A percentile compares a stretch with the other conserved stretches of the same genome.
Evolutionary conservation across 495 filamentous ascomycete genomes (phyloP).

Genomic region (Evernia prunastri): DNA sequence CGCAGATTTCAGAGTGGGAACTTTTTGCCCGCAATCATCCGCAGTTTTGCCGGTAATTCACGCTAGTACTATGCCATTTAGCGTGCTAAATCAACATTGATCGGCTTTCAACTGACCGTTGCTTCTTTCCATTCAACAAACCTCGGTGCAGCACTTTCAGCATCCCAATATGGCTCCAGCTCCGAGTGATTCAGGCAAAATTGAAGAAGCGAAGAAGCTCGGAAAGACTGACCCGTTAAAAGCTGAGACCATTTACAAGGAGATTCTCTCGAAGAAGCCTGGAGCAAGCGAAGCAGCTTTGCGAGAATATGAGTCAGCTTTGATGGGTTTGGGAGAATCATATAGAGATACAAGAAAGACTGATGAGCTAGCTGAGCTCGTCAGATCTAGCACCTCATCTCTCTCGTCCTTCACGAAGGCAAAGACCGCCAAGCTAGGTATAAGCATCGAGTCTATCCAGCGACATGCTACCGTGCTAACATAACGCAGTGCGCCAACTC

Average conservation of each 20-base stretch:
- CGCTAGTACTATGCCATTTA: background rate
- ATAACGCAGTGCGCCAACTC: slow-evolving; percentile 75
- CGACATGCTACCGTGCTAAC: slow-evolving; percentile 19
- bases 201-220: slow-evolving; percentile 80
- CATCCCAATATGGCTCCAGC: slow-evolving; percentile 43
- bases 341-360: slow-evolving; percentile 86
- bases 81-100: slow-evolving; percentile 6
- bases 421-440: slow-evolving; percentile 97
- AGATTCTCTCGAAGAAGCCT: slow-evolving; percentile 76
- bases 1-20: background rate
- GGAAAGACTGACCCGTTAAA: slow-evolving; percentile 68
- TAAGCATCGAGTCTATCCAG: slow-evolving; percentile 24
- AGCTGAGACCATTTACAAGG: slow-evolving; percentile 78
- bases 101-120: background rate
- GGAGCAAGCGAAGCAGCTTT: slow-evolving; percentile 77
- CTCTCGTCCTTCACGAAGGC: slow-evolving; percentile 96
- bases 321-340: slow-evolving; percentile 82
- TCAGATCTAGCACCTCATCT: slow-evolving; percentile 81
- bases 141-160: background rate
- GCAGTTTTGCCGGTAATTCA: slow-evolving; percentile 14
- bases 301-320: slow-evolving; percentile 76
- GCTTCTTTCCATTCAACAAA: background rate
- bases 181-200: slow-evolving; percentile 49
- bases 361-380: slow-evolving; percentile 82
- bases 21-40: slow-evolving; percentile 4